Percentiles rank a stretch among this genome's conserved stretches.
These are phyloP conservation scores for Fusarium mundagurra DNA, from an alignment of 2,329 filamentous ascomycete species.

Conservation along the genomic window DNA sequence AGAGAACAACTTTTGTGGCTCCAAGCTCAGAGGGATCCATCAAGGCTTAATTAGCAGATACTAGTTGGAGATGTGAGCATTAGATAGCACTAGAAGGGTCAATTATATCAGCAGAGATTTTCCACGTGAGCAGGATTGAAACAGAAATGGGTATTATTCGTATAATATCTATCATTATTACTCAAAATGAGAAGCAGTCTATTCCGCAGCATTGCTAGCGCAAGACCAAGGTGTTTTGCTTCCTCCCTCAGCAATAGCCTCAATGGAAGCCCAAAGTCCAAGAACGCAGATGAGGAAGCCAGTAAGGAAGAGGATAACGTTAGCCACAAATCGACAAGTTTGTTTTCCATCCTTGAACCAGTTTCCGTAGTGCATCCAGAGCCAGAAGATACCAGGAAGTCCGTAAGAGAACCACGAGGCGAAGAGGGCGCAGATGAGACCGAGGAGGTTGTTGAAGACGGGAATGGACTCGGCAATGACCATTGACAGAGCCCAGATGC, in stretches of 20 bases:
- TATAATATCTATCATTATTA: background rate
- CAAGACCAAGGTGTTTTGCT: slow-evolving; percentile 51
- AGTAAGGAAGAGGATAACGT: slow-evolving; percentile 46
- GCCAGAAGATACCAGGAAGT: slow-evolving; percentile 58
- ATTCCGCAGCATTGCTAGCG: slow-evolving; percentile 40
- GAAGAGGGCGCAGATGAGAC: slow-evolving; percentile 70
- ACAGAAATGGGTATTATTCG: slow-evolving; percentile 1
- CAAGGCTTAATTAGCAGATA: background rate
- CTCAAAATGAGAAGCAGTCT: accelerated
- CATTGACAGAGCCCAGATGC: slow-evolving; percentile 70
- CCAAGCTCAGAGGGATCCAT: background rate
- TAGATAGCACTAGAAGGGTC: background rate
- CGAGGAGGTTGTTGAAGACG: slow-evolving; percentile 72
- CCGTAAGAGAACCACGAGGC: slow-evolving; percentile 73
- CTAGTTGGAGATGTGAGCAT: accelerated
- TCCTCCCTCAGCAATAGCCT: slow-evolving; percentile 47
- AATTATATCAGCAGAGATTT: accelerated
- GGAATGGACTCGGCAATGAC: slow-evolving; percentile 76
- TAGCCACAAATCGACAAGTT: slow-evolving; percentile 46
- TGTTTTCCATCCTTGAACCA: slow-evolving; percentile 50
- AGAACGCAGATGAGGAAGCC: slow-evolving; percentile 51
- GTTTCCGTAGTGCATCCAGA: slow-evolving; percentile 57
- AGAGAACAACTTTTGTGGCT: background rate
- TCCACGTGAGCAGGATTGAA: background rate
- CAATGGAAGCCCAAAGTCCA: slow-evolving; percentile 53